A percentile compares a stretch with the other conserved stretches of the same genome.
phyloP scores from a whole-genome alignment of 495 filamentous ascomycete genomes.

The Parathielavia hyrcaniae region DNA sequence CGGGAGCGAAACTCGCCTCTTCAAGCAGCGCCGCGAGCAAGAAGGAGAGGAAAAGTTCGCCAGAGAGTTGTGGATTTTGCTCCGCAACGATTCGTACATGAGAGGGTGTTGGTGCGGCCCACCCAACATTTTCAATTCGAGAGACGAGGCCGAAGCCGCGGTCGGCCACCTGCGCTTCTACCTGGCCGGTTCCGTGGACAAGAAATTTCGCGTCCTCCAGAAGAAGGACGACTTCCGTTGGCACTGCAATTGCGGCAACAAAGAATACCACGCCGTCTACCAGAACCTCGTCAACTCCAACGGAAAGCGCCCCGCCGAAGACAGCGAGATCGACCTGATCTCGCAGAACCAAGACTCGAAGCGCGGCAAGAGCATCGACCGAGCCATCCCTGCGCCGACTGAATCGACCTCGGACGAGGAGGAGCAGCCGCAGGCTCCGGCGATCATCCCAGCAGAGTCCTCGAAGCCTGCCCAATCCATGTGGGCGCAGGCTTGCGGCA shows the following conservation, averaged over 20 bases:
- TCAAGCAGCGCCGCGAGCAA: constrained; percentile 13
- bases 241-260: constrained; percentile 25
- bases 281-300: constrained; percentile 15
- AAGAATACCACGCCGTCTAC: constrained; percentile 9
- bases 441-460: background rate
- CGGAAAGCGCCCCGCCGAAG: constrained; percentile 27
- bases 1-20: constrained; percentile 11
- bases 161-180: constrained; percentile 32
- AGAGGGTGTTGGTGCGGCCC: constrained; percentile 23
- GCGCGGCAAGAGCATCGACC: constrained; percentile 10
- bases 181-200: constrained; percentile 1
- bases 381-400: constrained; percentile 5
- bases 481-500: constrained; percentile 12
- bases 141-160: constrained; percentile 21
- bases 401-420: background rate
- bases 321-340: constrained; percentile 25
- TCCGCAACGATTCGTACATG: constrained; percentile 29
- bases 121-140: constrained; percentile 23
- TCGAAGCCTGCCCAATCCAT: constrained; percentile 10
- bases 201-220: constrained; percentile 26
- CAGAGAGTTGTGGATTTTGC: constrained; percentile 21
- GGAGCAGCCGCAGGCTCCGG: background rate
- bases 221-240: constrained; percentile 21
- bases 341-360: constrained; percentile 12
- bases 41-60: constrained; percentile 24